Base-by-base conservation (phyloP, 106 monocot species). In the Dendrobium officinale region DNA sequence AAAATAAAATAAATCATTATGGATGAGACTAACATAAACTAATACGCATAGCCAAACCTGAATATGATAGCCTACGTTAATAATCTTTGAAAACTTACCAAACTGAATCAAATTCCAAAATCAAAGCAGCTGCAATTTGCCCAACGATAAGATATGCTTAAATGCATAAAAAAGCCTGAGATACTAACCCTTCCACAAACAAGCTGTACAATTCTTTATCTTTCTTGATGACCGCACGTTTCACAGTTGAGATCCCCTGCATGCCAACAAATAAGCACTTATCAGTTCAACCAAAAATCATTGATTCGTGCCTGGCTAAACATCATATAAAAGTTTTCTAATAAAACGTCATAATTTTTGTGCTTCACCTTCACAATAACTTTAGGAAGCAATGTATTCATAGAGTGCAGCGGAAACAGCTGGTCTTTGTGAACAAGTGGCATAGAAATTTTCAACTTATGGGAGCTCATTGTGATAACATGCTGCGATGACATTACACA, bases 141-240 rank as follows among this genome's bases (percentile, higher is more conserved):
- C 13, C 13, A 51, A 51, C 51, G 13, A 51, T 51, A 51, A 51
- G 3, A 51, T 51, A 51, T 51, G 51, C 10, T 51, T 51, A 13
- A 51, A 51, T 13, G 17, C 4, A 61, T 6, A 61, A 61, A 22
- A 22, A 16, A 80, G 20, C 18, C 58, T 51, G 17, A 22, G 9
- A 81, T 78, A 86, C 92, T 86, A 74, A 99, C 99, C 99, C 99
- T 91, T 95, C 93, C 40, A 99, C 90, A n/a, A 84, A 55, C 74
- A 99, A 81, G 29, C 85, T 88, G 83, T 93, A 86, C 79, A 26
- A 78, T 33, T 43, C 88, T 55, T 83, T 84, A 9, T 84, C 76
- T 67, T 68, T 72, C 70, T 80, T 80, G 55, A 99, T 88, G 74
- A 99, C 91, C 37, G 80, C 95, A 72, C 95, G 86, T 77, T 90